phyloP scores from a whole-genome alignment of 73 alveolate species.

The Stentor roeselii region DNA sequence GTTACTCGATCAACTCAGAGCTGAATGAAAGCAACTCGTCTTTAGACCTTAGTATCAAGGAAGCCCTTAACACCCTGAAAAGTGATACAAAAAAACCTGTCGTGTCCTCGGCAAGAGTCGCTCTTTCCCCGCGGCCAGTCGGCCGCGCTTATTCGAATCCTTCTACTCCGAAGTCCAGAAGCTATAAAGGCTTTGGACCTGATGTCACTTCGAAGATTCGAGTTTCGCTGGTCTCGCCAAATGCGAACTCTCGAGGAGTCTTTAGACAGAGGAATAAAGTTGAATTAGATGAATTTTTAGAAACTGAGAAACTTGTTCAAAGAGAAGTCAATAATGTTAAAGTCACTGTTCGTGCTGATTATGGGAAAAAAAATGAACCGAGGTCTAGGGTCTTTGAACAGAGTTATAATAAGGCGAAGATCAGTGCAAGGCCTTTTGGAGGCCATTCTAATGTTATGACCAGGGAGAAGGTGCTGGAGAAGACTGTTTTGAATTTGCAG shows the following conservation, averaged over 20 bases:
- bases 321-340: background rate
- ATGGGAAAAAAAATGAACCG: background rate
- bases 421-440: background rate
- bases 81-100: background rate
- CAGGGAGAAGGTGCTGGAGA: background rate
- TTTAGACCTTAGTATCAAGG: background rate
- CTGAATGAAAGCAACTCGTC: background rate
- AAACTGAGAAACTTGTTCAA: background rate
- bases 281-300: background rate
- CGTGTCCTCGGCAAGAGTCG: background rate
- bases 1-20: background rate
- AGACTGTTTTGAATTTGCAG: background rate
- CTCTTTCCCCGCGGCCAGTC: background rate
- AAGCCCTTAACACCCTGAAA: background rate
- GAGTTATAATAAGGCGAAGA: background rate
- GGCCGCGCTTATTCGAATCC: background rate
- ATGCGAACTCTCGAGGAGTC: background rate
- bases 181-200: background rate
- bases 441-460: too few species aligned
- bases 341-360: background rate
- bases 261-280: background rate
- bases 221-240: background rate
- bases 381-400: background rate
- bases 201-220: background rate
- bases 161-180: background rate